Conservation (phyloP, 345 rosid genomes). For the Gossypium herbaceum region DNA sequence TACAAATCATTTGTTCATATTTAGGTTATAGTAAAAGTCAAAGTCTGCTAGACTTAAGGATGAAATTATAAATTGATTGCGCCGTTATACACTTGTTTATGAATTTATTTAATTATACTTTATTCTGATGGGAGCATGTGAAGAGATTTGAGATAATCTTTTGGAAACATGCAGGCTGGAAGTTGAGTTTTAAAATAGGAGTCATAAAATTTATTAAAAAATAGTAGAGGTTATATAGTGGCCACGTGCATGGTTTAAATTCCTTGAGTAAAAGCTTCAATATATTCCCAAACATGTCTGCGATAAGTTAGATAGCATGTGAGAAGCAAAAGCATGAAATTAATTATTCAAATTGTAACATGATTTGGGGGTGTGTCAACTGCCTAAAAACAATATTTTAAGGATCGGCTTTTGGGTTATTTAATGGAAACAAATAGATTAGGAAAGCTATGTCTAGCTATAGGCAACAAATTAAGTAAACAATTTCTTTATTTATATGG, state of each 20-base stretch:
- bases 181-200: not conserved
- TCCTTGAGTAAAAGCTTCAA: not conserved
- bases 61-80: not conserved
- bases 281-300: constrained; percentile 6
- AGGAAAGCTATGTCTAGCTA: not conserved
- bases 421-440: not conserved
- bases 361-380: constrained; percentile 5
- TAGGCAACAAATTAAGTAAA: not conserved
- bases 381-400: not conserved
- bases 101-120: not conserved
- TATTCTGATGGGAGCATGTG: constrained; percentile 15
- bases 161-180: constrained; percentile 4
- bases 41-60: not conserved
- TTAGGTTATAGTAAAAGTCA: too few species aligned
- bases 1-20: too few species aligned
- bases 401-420: not conserved
- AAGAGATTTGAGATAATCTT: constrained; percentile 10
- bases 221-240: constrained; percentile 1
- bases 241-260: constrained; percentile 11
- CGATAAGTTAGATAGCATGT: not conserved
- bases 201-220: too few species aligned
- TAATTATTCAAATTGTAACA: not conserved
- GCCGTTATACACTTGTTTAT: not conserved
- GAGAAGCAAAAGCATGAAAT: not conserved
- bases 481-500: not conserved